Base-by-base conservation (phyloP, 2,329 filamentous ascomycete genomes). In the Epichloe uncinata region DNA sequence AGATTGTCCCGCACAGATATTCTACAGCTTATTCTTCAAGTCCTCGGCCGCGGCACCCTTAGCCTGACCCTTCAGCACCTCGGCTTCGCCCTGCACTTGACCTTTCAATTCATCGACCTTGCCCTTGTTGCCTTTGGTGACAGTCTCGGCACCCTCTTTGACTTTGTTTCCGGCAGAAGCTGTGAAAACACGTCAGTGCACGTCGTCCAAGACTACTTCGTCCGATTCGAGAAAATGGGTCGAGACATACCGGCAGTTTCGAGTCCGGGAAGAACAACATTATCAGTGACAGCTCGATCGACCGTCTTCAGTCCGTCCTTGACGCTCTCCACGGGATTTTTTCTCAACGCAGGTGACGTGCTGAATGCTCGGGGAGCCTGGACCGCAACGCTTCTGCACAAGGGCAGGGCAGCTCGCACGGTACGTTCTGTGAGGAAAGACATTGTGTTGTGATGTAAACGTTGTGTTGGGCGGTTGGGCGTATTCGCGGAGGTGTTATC, bases 231-330 rank as follows among this genome's bases (percentile, higher is more conserved):
- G 9, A 9, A 20, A n/a, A 6, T 45, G 3, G 11, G 15, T 36
- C 18, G 36, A 20, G 26, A 69, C 74, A 52, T 69, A 82, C 81
- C 63, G 45, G 74, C 73, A 44, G 70, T 67, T 56, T 84, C 71
- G 60, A 84, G 79, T 15, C 77, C 78, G 40, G 78, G 77, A 22
- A 82, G 75, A 33, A 82, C 75, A 16, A 84, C 60, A 61, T 79
- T 82, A 61, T 80, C 74, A 52, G 75, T 74, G 41, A 84, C 77
- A 46, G 68, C 71, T 33, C 77, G 71, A 66, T 84, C 78, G 5
- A 81, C 77, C 5, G 66, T 67, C 65, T 82, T 80, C 51, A 78
- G 63, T 3, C 72, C 72, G 53, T 83, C 78, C 65, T 82, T 84
- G 57, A 76, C 73, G 0, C 70, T 56, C 50, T 82, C 76, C 47